Evolutionary conservation across 805 yeast genomes (phyloP).

Genomic region (Cyberlindnera samutprakarnensis): DNA sequence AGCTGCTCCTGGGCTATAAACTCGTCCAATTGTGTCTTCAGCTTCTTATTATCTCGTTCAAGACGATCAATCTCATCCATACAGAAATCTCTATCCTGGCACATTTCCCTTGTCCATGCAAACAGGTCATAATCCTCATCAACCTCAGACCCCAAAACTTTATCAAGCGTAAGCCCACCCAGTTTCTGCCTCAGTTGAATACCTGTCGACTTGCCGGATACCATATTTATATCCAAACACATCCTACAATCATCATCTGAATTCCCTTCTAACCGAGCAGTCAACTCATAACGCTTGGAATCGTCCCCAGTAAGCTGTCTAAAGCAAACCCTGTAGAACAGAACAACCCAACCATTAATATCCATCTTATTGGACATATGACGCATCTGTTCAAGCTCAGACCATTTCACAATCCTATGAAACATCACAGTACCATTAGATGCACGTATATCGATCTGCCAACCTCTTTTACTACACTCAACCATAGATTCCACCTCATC

Average conservation of each 20-base stretch:
- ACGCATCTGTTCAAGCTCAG: not conserved
- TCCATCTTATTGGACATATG: constrained; percentile 6
- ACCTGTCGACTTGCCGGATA: too few relatives aligned
- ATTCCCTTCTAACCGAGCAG: too few relatives aligned
- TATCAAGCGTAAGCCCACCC: constrained; percentile 7
- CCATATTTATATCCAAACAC: too few relatives aligned
- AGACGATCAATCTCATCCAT: constrained; percentile 1
- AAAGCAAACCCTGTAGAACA: too few relatives aligned
- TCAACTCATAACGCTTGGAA: not conserved
- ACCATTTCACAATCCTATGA: not conserved
- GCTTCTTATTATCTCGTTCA: not conserved
- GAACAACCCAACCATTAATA: too few relatives aligned
- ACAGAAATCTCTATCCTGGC: constrained; percentile 4
- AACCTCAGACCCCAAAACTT: constrained; percentile 2
- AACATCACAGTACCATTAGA: constrained; percentile 7
- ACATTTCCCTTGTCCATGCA: constrained; percentile 13
- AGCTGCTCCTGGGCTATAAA: constrained; percentile 2
- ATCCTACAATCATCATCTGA: too few relatives aligned
- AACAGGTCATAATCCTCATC: constrained; percentile 15
- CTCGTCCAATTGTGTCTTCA: constrained; percentile 7
- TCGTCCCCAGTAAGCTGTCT: not conserved
- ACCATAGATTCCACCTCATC: constrained; percentile 1
- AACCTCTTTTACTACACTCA: constrained; percentile 1
- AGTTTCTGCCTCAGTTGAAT: constrained; percentile 8
- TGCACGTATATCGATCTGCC: constrained; percentile 8